Evolutionary conservation across 225 moss, liverwort and hornwort species (phyloP).

Genomic region (Takakia lepidozioides): DNA sequence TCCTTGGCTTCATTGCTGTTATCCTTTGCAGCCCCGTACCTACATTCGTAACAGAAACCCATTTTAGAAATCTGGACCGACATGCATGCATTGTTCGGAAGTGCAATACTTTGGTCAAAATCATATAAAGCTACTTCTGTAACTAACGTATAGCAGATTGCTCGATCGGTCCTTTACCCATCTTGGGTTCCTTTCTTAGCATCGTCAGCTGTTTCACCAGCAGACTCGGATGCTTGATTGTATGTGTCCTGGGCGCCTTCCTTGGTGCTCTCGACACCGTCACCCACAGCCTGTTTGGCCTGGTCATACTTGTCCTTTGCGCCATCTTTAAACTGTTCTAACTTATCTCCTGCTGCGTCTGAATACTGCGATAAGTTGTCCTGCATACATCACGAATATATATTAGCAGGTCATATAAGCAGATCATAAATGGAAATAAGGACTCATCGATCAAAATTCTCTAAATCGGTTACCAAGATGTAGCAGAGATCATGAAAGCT

Average conservation of each 20-base stretch:
- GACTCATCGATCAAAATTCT: neutral
- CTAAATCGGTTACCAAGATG: neutral
- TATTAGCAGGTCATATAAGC: neutral
- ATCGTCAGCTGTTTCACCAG: constrained; percentile 13
- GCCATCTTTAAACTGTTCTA: constrained; percentile 22
- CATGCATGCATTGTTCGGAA: no score
- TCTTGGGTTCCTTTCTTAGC: constrained; percentile 4
- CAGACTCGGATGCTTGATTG: constrained; percentile 9
- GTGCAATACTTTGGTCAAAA: no score
- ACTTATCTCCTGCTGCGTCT: constrained; percentile 24
- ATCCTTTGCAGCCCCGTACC: constrained; percentile 15
- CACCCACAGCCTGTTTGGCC: constrained; percentile 11
- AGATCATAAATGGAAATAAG: neutral
- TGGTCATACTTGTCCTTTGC: constrained; percentile 16
- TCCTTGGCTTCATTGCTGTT: constrained; percentile 38
- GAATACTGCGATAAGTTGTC: constrained; percentile 28
- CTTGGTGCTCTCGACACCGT: constrained; percentile 15
- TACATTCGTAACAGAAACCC: no score
- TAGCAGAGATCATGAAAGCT: neutral
- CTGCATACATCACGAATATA: constrained; percentile 4
- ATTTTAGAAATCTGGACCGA: no score
- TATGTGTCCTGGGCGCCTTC: neutral
- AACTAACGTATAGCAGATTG: no score
- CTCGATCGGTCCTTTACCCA: neutral
- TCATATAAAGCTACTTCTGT: no score